A percentile compares a stretch with the other conserved stretches of the same genome.
Evolutionary conservation across 179 eudicot genomes (phyloP).

Genomic region (Corrigiola litoralis): DNA sequence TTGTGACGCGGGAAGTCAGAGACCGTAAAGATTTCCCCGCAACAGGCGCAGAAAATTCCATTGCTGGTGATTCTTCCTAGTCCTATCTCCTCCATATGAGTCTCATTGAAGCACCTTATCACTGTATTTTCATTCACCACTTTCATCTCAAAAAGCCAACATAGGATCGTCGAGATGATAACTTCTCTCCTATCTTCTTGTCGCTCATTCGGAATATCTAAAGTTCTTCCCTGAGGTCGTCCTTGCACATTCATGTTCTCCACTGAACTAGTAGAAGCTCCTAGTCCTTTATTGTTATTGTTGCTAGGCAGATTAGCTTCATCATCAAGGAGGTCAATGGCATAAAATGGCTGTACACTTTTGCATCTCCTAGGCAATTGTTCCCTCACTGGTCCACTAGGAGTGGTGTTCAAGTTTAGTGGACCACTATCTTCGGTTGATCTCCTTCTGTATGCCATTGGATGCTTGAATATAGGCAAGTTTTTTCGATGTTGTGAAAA

Average conservation of each 20-base stretch:
- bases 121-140: constrained; percentile 8
- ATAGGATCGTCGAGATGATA: constrained; percentile 12
- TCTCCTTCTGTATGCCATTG: constrained; percentile 14
- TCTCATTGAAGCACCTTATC: neutral
- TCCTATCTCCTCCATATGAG: neutral
- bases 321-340: constrained; percentile 1
- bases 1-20: constrained; percentile 27
- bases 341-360: constrained; percentile 8
- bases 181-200: neutral
- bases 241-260: neutral
- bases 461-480: neutral
- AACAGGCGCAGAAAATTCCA: constrained; percentile 45
- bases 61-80: constrained; percentile 15
- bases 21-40: constrained; percentile 10
- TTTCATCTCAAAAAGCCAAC: constrained; percentile 40
- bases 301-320: neutral
- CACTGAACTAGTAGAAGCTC: neutral
- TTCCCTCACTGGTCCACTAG: neutral
- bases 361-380: constrained; percentile 25
- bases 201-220: neutral
- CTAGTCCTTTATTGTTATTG: neutral
- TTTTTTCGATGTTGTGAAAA: neutral
- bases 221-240: neutral
- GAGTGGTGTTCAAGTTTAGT: neutral
- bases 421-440: neutral